phyloP scores from a whole-genome alignment of 805 yeast genomes.

The Sugiyamaella valdiviana region DNA sequence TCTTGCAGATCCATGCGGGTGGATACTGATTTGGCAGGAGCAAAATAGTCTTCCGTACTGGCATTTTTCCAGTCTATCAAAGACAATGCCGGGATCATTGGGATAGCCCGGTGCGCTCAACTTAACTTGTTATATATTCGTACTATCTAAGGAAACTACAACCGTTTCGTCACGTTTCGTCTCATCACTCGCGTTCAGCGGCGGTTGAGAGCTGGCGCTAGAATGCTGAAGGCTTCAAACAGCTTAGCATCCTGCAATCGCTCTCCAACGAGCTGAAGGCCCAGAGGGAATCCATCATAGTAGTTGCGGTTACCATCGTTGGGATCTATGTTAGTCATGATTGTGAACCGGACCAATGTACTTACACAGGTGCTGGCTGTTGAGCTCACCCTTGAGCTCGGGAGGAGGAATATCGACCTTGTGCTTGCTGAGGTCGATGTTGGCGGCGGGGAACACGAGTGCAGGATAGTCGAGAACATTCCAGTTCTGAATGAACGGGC shows the following conservation, averaged over 20 bases:
- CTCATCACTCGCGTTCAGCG: background rate
- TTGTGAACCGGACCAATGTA: background rate
- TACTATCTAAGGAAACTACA: background rate
- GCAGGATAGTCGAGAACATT: conserved; percentile 21
- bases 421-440: conserved; percentile 40
- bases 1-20: background rate
- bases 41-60: too few species aligned
- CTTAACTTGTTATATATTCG: background rate
- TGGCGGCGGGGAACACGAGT: conserved; percentile 17
- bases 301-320: background rate
- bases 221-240: conserved; percentile 4
- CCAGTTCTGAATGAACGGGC: conserved; percentile 13
- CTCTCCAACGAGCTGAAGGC: conserved; percentile 50
- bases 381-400: conserved; percentile 6
- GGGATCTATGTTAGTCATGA: background rate
- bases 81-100: too few species aligned
- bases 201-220: background rate
- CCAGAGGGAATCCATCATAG: conserved; percentile 48
- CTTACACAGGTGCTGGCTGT: conserved; percentile 6
- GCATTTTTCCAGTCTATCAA: too few species aligned
- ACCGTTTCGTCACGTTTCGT: background rate
- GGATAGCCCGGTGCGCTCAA: too few species aligned
- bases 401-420: conserved; percentile 12
- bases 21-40: background rate
- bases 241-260: conserved; percentile 53